phyloP scores from a whole-genome alignment of 768 basidiomycete species.

The Termitomyces sp. region DNA sequence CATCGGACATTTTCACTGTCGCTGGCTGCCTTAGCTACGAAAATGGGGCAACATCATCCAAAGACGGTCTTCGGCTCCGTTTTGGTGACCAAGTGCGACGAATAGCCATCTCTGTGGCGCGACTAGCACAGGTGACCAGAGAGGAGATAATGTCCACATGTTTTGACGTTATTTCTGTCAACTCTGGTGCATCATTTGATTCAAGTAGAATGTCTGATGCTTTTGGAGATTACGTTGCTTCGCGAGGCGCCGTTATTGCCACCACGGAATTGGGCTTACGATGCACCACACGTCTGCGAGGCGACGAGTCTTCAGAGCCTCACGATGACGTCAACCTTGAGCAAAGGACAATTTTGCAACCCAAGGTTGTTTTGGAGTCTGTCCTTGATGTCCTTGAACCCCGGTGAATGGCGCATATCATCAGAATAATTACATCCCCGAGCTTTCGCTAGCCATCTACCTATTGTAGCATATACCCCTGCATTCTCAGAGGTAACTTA shows the following conservation, averaged over 20 bases:
- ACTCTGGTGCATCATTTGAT: slow-evolving; percentile 47
- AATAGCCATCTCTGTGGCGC: slow-evolving; percentile 58
- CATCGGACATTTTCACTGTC: slow-evolving; percentile 58
- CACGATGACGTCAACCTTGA: slow-evolving; percentile 42
- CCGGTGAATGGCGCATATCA: slow-evolving; percentile 8
- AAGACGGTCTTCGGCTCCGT: slow-evolving; percentile 30
- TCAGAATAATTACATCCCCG: neutral
- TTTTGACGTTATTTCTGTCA: slow-evolving; percentile 64
- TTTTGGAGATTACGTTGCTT: slow-evolving; percentile 53
- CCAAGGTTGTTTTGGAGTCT: slow-evolving; percentile 77
- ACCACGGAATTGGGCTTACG: slow-evolving; percentile 70
- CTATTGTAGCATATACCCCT: neutral
- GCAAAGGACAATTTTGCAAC: slow-evolving; percentile 53
- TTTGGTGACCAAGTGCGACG: slow-evolving; percentile 60
- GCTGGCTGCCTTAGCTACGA: slow-evolving; percentile 51
- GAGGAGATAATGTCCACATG: slow-evolving; percentile 77
- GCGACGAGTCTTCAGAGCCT: slow-evolving; percentile 15
- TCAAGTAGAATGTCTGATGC: slow-evolving; percentile 27
- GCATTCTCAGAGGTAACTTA: neutral
- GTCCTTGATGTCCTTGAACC: slow-evolving; percentile 42
- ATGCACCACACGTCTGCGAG: slow-evolving; percentile 49
- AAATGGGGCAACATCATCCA: slow-evolving; percentile 26
- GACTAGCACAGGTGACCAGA: slow-evolving; percentile 55
- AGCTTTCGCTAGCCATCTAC: neutral
- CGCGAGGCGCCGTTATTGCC: slow-evolving; percentile 50